These are phyloP conservation scores for Pythium monospermum DNA, from an alignment of 352 stramenopile species.

Conservation along the genomic window DNA sequence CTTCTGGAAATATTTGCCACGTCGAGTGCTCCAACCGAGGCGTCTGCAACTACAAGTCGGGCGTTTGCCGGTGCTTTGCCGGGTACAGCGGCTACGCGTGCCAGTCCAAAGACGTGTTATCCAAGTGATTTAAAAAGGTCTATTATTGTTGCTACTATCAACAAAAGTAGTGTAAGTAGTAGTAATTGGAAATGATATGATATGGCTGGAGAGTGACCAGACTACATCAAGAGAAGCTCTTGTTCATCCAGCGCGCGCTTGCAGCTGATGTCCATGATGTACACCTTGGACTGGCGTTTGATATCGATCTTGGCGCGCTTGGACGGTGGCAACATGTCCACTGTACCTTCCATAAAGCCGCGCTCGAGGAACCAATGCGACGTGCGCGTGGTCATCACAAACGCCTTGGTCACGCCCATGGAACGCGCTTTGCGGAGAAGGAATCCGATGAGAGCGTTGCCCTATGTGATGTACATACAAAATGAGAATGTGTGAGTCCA, in stretches of 20 bases:
- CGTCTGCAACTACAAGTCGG: slow-evolving; percentile 83
- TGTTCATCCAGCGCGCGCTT: slow-evolving; percentile 81
- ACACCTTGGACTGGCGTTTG: slow-evolving; percentile 84
- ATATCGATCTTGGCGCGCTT: slow-evolving; percentile 77
- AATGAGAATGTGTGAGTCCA: slow-evolving; percentile 1
- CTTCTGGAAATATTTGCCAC: slow-evolving; percentile 82
- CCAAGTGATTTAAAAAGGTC: slow-evolving; percentile 21
- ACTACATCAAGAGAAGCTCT: slow-evolving; percentile 71
- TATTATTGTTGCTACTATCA: slow-evolving; percentile 4
- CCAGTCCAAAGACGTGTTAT: slow-evolving; percentile 36
- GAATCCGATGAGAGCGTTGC: slow-evolving; percentile 89
- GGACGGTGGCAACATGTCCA: slow-evolving; percentile 83
- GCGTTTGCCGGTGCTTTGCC: slow-evolving; percentile 84
- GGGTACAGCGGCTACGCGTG: slow-evolving; percentile 67
- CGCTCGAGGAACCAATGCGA: slow-evolving; percentile 98
- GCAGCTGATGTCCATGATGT: slow-evolving; percentile 86
- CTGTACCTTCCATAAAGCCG: slow-evolving; percentile 89
- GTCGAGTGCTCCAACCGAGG: slow-evolving; percentile 92
- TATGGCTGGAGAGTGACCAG: neutral
- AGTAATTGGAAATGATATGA: slow-evolving; percentile 10
- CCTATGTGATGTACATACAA: slow-evolving; percentile 24
- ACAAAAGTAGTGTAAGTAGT: neutral
- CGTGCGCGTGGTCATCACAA: slow-evolving; percentile 97
- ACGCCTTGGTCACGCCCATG: slow-evolving; percentile 89
- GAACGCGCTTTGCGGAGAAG: slow-evolving; percentile 83